Percentiles rank a stretch among this genome's conserved stretches.
These are phyloP conservation scores for Colletotrichum orchidophilum DNA, from an alignment of 2,329 filamentous ascomycete genomes.

Conservation along the genomic window DNA sequence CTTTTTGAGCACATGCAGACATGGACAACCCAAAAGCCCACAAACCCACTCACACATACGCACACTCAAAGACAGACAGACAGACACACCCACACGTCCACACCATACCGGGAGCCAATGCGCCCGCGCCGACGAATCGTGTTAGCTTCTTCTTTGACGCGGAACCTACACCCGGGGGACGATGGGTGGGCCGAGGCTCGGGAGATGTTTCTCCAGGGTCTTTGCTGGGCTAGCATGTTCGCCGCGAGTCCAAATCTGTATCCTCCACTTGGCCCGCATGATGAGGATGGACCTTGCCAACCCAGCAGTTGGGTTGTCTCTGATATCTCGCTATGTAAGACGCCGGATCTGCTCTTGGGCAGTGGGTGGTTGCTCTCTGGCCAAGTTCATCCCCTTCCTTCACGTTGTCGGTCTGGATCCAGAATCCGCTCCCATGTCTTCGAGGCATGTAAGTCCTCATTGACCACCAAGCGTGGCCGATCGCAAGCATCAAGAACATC, in stretches of 20 bases:
- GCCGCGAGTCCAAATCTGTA: not conserved
- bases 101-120: conserved; percentile 8
- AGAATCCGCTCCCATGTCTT: not conserved
- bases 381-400: not conserved
- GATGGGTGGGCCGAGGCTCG: conserved; percentile 10
- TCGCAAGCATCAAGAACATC: not conserved
- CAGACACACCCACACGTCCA: not conserved
- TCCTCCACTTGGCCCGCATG: not conserved
- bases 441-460: not conserved
- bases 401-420: not conserved
- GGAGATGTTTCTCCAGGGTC: conserved; percentile 13
- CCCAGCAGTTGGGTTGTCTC: not conserved
- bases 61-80: not conserved
- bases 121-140: conserved; percentile 13
- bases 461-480: not conserved
- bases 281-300: not conserved
- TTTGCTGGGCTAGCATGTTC: conserved; percentile 20
- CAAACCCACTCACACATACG: not conserved
- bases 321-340: not conserved
- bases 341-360: not conserved
- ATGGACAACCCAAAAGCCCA: not conserved
- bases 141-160: not conserved
- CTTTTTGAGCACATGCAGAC: not conserved
- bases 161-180: not conserved
- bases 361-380: too few species aligned